These are phyloP conservation scores for Alectoria sarmentosa DNA, from an alignment of 495 filamentous ascomycete genomes.

Conservation along the genomic window DNA sequence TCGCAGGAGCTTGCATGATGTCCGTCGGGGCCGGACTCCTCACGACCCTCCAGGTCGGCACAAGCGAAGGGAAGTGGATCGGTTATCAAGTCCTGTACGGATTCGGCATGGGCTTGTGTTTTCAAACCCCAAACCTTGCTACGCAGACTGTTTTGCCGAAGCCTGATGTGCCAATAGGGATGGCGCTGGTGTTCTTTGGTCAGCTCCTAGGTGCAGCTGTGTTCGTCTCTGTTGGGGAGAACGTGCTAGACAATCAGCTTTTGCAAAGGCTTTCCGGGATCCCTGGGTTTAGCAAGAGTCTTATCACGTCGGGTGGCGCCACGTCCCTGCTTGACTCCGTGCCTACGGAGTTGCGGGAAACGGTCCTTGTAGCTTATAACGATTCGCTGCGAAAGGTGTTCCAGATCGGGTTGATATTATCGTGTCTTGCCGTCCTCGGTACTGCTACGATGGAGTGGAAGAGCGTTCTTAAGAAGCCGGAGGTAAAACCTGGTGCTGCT, in stretches of 20 bases:
- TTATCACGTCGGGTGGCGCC: neutral
- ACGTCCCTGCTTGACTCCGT: neutral
- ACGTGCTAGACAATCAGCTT: neutral
- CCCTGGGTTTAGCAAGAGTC: neutral
- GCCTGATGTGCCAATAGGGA: neutral
- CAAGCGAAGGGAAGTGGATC: no score
- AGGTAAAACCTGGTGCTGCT: no score
- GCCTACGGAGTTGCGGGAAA: neutral
- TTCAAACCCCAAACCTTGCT: neutral
- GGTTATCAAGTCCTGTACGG: neutral
- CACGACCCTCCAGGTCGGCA: no score
- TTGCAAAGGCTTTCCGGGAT: neutral
- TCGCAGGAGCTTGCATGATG: neutral
- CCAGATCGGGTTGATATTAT: neutral
- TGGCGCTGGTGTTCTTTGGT: neutral
- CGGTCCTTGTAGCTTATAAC: neutral
- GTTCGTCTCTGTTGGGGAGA: neutral
- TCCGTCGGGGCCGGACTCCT: neutral
- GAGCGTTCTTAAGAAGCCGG: conserved; percentile 44
- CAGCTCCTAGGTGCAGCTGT: neutral
- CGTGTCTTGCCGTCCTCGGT: conserved; percentile 17
- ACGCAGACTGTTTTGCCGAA: neutral
- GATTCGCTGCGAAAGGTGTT: neutral
- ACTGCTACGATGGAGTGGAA: conserved; percentile 49
- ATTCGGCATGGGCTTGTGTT: neutral